phyloP scores from a whole-genome alignment of 2,329 filamentous ascomycete species.

The Macrophomina tecta region DNA sequence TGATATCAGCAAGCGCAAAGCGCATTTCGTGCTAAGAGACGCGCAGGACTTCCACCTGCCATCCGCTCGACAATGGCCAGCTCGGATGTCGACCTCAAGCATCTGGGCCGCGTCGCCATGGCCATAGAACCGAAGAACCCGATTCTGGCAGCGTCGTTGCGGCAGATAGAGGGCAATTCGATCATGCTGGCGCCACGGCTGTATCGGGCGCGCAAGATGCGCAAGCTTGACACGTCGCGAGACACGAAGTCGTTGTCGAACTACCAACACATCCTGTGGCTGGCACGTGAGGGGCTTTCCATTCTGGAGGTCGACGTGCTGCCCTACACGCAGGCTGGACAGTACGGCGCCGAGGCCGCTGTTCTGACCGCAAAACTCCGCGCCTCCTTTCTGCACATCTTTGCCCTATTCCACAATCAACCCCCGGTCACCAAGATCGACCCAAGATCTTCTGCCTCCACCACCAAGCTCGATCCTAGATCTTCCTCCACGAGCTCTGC shows the following conservation, averaged over 20 bases:
- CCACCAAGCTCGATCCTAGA: not conserved
- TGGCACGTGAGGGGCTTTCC: constrained; percentile 86
- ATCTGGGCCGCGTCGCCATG: constrained; percentile 86
- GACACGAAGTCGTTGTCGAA: constrained; percentile 81
- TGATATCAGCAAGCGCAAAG: not conserved
- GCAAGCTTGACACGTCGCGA: constrained; percentile 78
- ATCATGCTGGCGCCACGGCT: constrained; percentile 86
- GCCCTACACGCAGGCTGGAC: constrained; percentile 72
- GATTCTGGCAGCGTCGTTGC: constrained; percentile 80
- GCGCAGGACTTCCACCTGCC: constrained; percentile 33
- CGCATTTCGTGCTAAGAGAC: not conserved
- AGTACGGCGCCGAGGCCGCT: constrained; percentile 78
- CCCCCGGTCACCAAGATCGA: constrained; percentile 63
- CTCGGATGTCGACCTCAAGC: constrained; percentile 97
- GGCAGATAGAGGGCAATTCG: constrained; percentile 89
- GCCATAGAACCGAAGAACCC: constrained; percentile 78
- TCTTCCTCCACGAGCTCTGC: not conserved
- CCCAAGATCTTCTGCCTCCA: constrained; percentile 47
- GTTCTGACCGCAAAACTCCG: constrained; percentile 90
- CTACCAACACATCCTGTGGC: constrained; percentile 92
- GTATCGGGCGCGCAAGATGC: constrained; percentile 80
- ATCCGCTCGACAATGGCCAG: constrained; percentile 75
- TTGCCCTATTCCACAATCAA: constrained; percentile 93
- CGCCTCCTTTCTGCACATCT: constrained; percentile 95
- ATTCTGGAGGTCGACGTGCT: constrained; percentile 87